Conservation (phyloP, 257 asterid genomes). For the Solanum chmielewskii region DNA sequence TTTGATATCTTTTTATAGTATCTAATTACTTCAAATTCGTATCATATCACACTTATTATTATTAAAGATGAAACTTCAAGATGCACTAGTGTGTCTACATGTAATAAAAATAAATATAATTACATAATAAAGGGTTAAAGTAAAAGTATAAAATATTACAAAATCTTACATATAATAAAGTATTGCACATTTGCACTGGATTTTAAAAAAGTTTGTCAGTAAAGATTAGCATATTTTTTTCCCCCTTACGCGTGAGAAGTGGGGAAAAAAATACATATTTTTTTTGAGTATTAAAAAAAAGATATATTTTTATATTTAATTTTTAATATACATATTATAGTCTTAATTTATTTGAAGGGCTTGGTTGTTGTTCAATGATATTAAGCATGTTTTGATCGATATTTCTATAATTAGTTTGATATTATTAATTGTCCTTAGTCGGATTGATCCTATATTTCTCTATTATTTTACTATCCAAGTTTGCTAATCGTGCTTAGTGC, state of each 20-base stretch:
- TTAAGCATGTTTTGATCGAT: background rate
- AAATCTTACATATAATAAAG: background rate
- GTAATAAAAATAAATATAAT: no score
- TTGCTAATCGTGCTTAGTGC: background rate
- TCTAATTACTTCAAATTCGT: background rate
- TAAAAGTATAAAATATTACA: background rate
- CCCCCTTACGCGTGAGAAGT: background rate
- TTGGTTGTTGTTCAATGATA: background rate
- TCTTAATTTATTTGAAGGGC: background rate
- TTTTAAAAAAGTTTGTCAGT: background rate
- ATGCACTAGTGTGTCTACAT: background rate
- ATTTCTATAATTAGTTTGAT: background rate
- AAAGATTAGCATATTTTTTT: background rate
- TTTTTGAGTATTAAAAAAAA: background rate
- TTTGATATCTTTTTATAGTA: background rate
- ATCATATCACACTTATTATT: accelerated
- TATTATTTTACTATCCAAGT: background rate
- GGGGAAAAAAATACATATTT: background rate
- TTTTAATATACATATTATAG: no score
- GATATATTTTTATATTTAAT: no score
- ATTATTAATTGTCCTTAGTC: background rate
- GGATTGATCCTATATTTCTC: background rate
- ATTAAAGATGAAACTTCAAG: background rate
- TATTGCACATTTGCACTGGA: background rate
- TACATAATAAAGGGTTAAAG: background rate